Evolutionary conservation across 495 filamentous ascomycete genomes (phyloP).

Genomic region (Chlorociboria aeruginascens): DNA sequence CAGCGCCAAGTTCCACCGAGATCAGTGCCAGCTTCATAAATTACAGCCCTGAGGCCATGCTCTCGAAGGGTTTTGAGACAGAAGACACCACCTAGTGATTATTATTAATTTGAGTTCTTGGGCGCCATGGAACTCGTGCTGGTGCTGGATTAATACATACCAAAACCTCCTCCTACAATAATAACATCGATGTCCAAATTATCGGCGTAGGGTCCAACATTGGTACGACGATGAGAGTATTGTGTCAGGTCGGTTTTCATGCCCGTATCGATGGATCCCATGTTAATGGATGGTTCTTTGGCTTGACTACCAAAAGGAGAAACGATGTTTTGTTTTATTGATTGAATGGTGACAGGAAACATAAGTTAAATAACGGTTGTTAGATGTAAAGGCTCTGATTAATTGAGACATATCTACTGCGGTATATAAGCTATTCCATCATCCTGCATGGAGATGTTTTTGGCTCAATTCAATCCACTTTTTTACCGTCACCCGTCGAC

Average conservation of each 20-base stretch:
- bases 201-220: conserved; percentile 26
- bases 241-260: conserved; percentile 20
- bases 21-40: conserved; percentile 35
- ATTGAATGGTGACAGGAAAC: conserved; percentile 1
- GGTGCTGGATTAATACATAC: conserved; percentile 1
- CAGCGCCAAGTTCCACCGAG: conserved; percentile 41
- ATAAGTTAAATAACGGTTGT: not conserved
- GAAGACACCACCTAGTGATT: conserved; percentile 21
- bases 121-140: not conserved
- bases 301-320: conserved; percentile 1
- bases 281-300: conserved; percentile 2
- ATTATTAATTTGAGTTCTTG: not conserved
- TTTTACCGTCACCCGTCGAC: not conserved
- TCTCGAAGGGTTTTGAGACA: conserved; percentile 28
- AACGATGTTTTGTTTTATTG: conserved; percentile 7
- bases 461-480: not conserved
- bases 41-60: conserved; percentile 25
- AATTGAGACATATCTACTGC: not conserved
- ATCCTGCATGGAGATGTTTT: not conserved
- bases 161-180: conserved; percentile 41
- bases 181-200: conserved; percentile 34
- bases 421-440: not conserved
- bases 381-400: not conserved
- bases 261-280: not conserved
- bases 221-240: conserved; percentile 24